Evolutionary conservation across 805 yeast genomes (phyloP).

Genomic region (Kazachstania psychrophila): DNA sequence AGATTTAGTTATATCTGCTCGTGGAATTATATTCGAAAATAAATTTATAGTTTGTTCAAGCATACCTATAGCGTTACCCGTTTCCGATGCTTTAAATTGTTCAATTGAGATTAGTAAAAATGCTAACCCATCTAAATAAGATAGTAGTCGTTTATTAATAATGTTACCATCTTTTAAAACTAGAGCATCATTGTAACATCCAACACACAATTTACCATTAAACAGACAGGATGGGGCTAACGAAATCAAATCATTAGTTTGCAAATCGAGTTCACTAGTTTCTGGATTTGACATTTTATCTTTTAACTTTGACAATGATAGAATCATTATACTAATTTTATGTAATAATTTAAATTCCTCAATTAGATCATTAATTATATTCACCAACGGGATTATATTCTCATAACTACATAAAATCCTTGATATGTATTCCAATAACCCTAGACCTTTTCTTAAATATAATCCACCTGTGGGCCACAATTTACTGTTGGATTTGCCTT

Average conservation of each 20-base stretch:
- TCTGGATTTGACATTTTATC: constrained; percentile 14
- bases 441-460: constrained; percentile 22
- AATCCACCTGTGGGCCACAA: constrained; percentile 24
- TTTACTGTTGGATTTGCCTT: constrained; percentile 10
- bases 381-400: background rate
- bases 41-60: constrained; percentile 15
- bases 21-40: constrained; percentile 13
- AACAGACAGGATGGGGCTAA: constrained; percentile 19
- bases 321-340: constrained; percentile 23
- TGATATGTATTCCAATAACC: constrained; percentile 15
- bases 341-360: constrained; percentile 19
- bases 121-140: constrained; percentile 19
- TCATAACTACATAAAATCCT: background rate
- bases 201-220: constrained; percentile 24
- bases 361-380: constrained; percentile 5
- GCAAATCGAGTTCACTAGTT: constrained; percentile 23
- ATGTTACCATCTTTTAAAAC: constrained; percentile 4
- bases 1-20: constrained; percentile 10
- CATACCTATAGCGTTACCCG: constrained; percentile 27
- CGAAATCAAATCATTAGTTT: constrained; percentile 22
- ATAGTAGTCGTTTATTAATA: constrained; percentile 8
- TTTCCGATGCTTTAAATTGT: constrained; percentile 18
- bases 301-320: constrained; percentile 27
- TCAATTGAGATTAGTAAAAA: constrained; percentile 24
- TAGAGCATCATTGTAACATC: constrained; percentile 18